These are phyloP conservation scores for Elongisporangium senticosum DNA, from an alignment of 352 stramenopile species.

Conservation along the genomic window DNA sequence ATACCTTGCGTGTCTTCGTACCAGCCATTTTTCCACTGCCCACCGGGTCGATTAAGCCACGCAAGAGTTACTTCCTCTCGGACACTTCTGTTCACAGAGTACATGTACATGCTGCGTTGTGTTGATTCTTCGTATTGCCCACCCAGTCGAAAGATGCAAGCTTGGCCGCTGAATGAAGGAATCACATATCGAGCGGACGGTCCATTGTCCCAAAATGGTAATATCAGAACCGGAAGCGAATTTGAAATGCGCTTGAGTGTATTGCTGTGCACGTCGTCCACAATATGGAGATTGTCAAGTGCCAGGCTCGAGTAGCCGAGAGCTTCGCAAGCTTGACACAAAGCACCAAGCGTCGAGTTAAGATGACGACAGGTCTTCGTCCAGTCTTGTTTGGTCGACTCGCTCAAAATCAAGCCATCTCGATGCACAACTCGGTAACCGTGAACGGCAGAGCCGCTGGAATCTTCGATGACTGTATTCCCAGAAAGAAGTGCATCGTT, in stretches of 20 bases:
- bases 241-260: slow-evolving; percentile 12
- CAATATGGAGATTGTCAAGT: slow-evolving; percentile 9
- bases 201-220: slow-evolving; percentile 3
- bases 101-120: not conserved
- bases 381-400: too few species aligned
- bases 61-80: not conserved
- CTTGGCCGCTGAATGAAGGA: not conserved
- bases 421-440: too few species aligned
- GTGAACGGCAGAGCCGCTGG: too few species aligned
- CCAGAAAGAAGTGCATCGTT: slow-evolving; percentile 1
- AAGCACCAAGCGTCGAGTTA: too few species aligned
- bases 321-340: too few species aligned
- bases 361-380: too few species aligned
- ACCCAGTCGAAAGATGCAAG: not conserved
- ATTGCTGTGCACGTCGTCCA: slow-evolving; percentile 19
- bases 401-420: too few species aligned
- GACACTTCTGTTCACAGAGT: not conserved
- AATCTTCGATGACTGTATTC: too few species aligned
- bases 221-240: slow-evolving; percentile 1
- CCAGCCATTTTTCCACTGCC: slow-evolving; percentile 1
- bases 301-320: too few species aligned
- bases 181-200: slow-evolving; percentile 2
- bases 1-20: slow-evolving; percentile 2
- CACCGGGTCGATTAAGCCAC: not conserved
- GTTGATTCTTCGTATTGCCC: slow-evolving; percentile 1